phyloP scores from a whole-genome alignment of 2,329 filamentous ascomycete species.

The Colletotrichum scovillei region DNA sequence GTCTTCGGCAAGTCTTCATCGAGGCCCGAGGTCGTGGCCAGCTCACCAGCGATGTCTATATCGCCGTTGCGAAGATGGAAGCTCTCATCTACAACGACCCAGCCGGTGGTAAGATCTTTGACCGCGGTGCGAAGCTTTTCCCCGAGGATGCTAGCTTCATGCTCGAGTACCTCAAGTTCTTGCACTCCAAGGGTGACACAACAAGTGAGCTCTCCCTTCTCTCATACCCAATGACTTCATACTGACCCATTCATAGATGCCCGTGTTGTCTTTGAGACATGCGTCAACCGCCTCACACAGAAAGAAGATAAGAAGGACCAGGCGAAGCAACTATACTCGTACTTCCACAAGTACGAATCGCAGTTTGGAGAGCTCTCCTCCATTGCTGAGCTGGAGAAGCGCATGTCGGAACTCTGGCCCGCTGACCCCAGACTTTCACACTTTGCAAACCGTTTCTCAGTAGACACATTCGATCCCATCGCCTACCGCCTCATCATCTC shows the following conservation, averaged over 20 bases:
- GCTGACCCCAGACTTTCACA: conserved; percentile 81
- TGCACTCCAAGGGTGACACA: conserved; percentile 91
- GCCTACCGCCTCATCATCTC: conserved; percentile 86
- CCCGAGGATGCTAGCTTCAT: conserved; percentile 94
- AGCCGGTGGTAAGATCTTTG: conserved; percentile 94
- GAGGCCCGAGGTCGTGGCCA: conserved; percentile 89
- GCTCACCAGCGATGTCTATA: conserved; percentile 93
- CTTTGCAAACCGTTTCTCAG: conserved; percentile 82
- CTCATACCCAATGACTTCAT: background rate
- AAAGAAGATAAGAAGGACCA: conserved; percentile 81
- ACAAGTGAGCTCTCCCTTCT: conserved; percentile 75
- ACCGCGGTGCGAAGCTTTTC: conserved; percentile 92
- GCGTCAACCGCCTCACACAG: conserved; percentile 82
- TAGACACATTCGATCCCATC: conserved; percentile 83
- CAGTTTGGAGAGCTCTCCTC: conserved; percentile 93
- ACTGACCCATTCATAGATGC: conserved; percentile 72
- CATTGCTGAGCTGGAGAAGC: conserved; percentile 88
- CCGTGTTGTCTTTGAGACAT: conserved; percentile 94
- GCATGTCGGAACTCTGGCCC: conserved; percentile 94
- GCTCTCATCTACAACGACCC: conserved; percentile 96
- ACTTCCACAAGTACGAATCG: conserved; percentile 96
- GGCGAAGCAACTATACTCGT: conserved; percentile 86
- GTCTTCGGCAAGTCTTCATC: conserved; percentile 87
- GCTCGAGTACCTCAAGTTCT: conserved; percentile 94
- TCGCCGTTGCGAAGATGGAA: conserved; percentile 92